These are phyloP conservation scores for Nakazawaea laoshanensis DNA, from an alignment of 805 yeast species.

Conservation along the genomic window DNA sequence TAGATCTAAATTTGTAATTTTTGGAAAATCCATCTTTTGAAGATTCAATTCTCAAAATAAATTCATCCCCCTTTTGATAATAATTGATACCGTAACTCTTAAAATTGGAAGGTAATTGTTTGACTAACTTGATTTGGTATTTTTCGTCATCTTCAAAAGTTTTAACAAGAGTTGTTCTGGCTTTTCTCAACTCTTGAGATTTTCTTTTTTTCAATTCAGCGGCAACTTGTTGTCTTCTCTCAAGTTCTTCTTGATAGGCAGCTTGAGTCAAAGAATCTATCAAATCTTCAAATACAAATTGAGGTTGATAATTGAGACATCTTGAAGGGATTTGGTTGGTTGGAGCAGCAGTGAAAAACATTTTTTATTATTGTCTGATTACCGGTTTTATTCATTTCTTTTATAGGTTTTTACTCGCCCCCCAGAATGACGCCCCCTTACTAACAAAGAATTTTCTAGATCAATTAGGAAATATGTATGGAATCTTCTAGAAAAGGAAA, in stretches of 20 bases:
- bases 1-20: constrained; percentile 3
- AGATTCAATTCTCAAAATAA: constrained; percentile 4
- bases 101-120: constrained; percentile 3
- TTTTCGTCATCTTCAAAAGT: constrained; percentile 2
- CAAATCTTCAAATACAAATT: constrained; percentile 5
- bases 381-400: background rate
- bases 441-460: too few species aligned
- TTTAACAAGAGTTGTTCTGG: constrained; percentile 1
- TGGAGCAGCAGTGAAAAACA: background rate
- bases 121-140: constrained; percentile 7
- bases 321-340: constrained; percentile 1
- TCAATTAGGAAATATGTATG: too few species aligned
- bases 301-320: background rate
- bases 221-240: constrained; percentile 2
- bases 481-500: constrained; percentile 8
- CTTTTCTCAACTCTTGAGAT: background rate
- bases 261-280: constrained; percentile 3
- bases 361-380: background rate
- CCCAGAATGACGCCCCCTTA: too few species aligned
- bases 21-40: constrained; percentile 2
- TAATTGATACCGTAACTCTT: constrained; percentile 9
- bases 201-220: constrained; percentile 9
- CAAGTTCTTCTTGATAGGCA: constrained; percentile 6
- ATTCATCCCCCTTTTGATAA: constrained; percentile 3
- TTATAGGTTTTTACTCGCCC: too few species aligned